Conservation (phyloP, 208 protist species). For the Trichomonas vaginalis region DNA sequence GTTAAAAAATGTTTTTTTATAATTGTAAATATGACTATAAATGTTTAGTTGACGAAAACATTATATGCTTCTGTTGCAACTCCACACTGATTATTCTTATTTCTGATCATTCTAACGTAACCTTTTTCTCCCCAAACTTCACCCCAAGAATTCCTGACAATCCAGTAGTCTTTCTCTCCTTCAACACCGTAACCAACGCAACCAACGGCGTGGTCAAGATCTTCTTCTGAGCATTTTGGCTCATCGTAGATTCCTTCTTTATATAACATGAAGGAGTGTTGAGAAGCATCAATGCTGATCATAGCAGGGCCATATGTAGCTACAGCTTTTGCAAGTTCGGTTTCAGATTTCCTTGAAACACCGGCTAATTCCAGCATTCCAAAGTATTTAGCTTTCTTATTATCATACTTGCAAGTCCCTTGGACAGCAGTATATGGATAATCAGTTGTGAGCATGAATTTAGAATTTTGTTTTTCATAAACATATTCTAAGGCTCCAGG, state of each 20-base stretch:
- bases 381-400: background rate
- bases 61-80: constrained; percentile 22
- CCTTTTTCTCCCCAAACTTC: constrained; percentile 30
- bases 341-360: background rate
- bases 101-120: constrained; percentile 22
- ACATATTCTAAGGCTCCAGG: constrained; percentile 46
- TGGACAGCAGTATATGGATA: constrained; percentile 40
- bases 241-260: constrained; percentile 28
- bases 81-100: background rate
- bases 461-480: constrained; percentile 20
- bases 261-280: constrained; percentile 24
- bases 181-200: background rate
- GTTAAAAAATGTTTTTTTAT: too few relatives aligned
- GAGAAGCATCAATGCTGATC: background rate
- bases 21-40: too few relatives aligned
- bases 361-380: too few relatives aligned
- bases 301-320: background rate
- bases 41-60: too few relatives aligned
- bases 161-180: constrained; percentile 23
- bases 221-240: background rate
- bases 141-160: constrained; percentile 41
- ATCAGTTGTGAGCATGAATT: constrained; percentile 26
- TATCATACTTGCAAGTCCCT: background rate
- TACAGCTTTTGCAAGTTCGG: background rate
- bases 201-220: constrained; percentile 30